phyloP scores from a whole-genome alignment of 805 yeast species.

The Dipodascopsis tothii region DNA sequence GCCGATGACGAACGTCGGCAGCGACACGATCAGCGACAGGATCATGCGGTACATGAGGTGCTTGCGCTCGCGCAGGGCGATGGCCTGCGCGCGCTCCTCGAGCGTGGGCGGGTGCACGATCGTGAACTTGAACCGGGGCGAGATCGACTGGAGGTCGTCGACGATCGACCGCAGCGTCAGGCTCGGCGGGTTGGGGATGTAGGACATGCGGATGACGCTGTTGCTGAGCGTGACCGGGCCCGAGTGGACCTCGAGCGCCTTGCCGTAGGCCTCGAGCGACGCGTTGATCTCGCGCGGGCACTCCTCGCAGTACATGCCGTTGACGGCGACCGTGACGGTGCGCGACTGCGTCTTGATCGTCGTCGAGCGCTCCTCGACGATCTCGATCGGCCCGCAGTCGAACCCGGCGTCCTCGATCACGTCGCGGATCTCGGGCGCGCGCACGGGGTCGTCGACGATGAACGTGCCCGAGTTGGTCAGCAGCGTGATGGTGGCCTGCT shows the following conservation, averaged over 20 bases:
- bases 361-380: conserved; percentile 41
- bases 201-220: conserved; percentile 59
- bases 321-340: conserved; percentile 47
- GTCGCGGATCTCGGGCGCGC: conserved; percentile 39
- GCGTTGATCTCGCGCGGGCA: conserved; percentile 55
- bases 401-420: conserved; percentile 62
- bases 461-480: conserved; percentile 60
- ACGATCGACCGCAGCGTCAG: conserved; percentile 52
- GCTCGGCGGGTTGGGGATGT: conserved; percentile 49
- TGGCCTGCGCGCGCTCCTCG: conserved; percentile 53
- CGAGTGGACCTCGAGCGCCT: conserved; percentile 45
- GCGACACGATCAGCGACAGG: conserved; percentile 47
- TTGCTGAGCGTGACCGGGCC: conserved; percentile 47
- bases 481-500: conserved; percentile 46
- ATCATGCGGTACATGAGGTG: conserved; percentile 42
- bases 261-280: conserved; percentile 47
- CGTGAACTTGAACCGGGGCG: conserved; percentile 44
- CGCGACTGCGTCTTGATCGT: conserved; percentile 46
- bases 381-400: conserved; percentile 45
- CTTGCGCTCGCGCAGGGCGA: conserved; percentile 44
- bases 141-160: conserved; percentile 40
- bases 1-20: conserved; percentile 64
- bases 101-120: conserved; percentile 49
- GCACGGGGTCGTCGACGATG: conserved; percentile 36
- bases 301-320: conserved; percentile 62